These are phyloP conservation scores for Penicillium paxilli DNA, from an alignment of 495 filamentous ascomycete genomes.

Conservation along the genomic window DNA sequence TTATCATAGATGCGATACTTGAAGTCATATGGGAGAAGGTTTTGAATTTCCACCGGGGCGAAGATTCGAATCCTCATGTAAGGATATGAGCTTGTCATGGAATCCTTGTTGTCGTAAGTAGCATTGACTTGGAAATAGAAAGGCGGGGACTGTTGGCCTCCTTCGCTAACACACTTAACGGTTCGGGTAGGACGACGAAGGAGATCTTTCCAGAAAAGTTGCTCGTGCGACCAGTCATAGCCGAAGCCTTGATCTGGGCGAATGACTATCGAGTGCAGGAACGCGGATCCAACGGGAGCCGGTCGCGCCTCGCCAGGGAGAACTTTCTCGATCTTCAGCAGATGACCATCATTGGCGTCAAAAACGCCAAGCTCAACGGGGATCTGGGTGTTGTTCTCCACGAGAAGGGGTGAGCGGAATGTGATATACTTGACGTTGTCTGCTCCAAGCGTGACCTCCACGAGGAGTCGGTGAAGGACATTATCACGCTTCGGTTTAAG, in stretches of 20 bases:
- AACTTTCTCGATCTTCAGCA: conserved; percentile 97
- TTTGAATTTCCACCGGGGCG: conserved; percentile 91
- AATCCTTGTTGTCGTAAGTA: conserved; percentile 75
- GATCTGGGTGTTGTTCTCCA: conserved; percentile 98
- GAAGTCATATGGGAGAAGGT: conserved; percentile 95
- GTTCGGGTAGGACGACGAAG: conserved; percentile 80
- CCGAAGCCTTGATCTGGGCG: conserved; percentile 96
- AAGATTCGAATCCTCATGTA: conserved; percentile 91
- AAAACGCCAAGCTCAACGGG: conserved; percentile 94
- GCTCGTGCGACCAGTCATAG: conserved; percentile 88
- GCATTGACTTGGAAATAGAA: conserved; percentile 97
- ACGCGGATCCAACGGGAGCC: conserved; percentile 89
- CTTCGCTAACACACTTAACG: conserved; percentile 82
- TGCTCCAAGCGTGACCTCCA: conserved; percentile 83
- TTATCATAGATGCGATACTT: conserved; percentile 98
- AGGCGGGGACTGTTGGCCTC: conserved; percentile 70
- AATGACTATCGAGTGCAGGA: conserved; percentile 84
- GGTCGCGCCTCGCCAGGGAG: conserved; percentile 88
- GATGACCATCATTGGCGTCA: conserved; percentile 81
- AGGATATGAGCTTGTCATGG: conserved; percentile 79
- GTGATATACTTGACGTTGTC: conserved; percentile 99
- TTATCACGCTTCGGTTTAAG: conserved; percentile 80
- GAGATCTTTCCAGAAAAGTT: conserved; percentile 88
- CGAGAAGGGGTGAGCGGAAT: conserved; percentile 87
- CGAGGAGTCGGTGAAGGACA: conserved; percentile 83